Evolutionary conservation across 2,329 filamentous ascomycete genomes (phyloP), one percentile per base, ranked within the genome.

Genomic region (Talaromyces sp.): DNA sequence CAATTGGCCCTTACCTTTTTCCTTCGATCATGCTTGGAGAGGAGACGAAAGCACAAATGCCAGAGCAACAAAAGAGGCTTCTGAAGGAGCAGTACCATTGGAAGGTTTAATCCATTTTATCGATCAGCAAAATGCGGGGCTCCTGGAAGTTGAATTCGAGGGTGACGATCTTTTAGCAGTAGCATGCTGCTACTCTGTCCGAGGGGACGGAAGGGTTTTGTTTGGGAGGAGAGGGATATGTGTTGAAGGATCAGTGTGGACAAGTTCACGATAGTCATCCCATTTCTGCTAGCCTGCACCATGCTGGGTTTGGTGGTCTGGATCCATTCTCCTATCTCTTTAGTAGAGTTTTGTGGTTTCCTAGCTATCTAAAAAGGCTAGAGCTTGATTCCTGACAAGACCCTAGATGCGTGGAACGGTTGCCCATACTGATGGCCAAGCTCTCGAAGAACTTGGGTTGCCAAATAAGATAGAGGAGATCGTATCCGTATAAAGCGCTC

Each of bases 381-480:
- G 95, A 99, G 79, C 85, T 99, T 63, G 88, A 90, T 37, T 87
- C 85, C 69, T 98, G 95, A 95, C 99, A 99, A 81, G 95, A 99
- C 74, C 90, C 80, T 69, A 84, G 90, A 65, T 87, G 95, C 7
- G 95, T 95, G 66, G 89, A 74, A 99, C 96, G 81, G 85, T 97
- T 66, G 91, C 92, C 19, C 94, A 93, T 33, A 98, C 93, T 0
- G 95, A 99, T 75, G 89, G 92, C 0, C 84, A 99, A 78, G 95
- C 95, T 0, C 92, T 99, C 1, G 70, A 70, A 1, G 71, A 71
- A 54, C 66, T 73, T 43, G 69, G 69, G n/a, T 66, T 62, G 49
- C 63, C 68, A 7, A 59, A 64, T 56, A 66, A 68, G 9, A 66
- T 57, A 3, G 70, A 73, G 61, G 69, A 66, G 14, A 69, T 64